phyloP scores from a whole-genome alignment of 2,329 filamentous ascomycete genomes.

The Aspergillus ochraceoroseus region DNA sequence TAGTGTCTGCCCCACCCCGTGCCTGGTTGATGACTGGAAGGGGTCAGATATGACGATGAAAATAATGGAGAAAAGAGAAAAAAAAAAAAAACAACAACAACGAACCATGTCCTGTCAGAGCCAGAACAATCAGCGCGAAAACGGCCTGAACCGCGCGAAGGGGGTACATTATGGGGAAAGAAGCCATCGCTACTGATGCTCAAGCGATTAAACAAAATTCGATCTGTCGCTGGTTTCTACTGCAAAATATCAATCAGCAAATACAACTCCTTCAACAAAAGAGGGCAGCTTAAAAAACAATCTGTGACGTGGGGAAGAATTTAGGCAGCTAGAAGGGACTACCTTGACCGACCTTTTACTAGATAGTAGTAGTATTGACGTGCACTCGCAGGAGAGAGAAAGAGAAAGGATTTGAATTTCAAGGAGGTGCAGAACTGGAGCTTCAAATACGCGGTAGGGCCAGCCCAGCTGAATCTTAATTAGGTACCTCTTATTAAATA shows the following conservation, averaged over 20 bases:
- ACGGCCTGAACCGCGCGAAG: conserved; percentile 63
- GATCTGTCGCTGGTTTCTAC: too few species aligned
- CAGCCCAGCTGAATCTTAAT: conserved; percentile 1
- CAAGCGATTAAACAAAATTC: too few species aligned
- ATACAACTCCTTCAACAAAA: too few species aligned
- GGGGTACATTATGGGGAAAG: conserved; percentile 39
- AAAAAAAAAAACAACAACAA: conserved; percentile 11
- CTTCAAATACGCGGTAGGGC: conserved; percentile 10
- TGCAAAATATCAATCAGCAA: too few species aligned
- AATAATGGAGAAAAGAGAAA: neutral
- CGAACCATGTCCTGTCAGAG: conserved; percentile 67
- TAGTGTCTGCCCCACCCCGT: conserved; percentile 44
- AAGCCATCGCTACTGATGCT: too few species aligned
- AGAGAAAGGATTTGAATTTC: neutral
- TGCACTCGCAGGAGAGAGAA: too few species aligned
- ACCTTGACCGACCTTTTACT: too few species aligned
- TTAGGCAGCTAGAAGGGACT: too few species aligned
- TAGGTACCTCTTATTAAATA: neutral
- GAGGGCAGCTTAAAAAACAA: too few species aligned
- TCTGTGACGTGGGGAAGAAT: too few species aligned
- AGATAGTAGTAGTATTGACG: too few species aligned
- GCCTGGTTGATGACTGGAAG: conserved; percentile 51
- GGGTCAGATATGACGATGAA: conserved; percentile 2
- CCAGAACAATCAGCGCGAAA: conserved; percentile 69
- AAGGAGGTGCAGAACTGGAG: conserved; percentile 6